Evolutionary conservation across 352 stramenopile species (phyloP).

Genomic region (Pythium oligandrum): DNA sequence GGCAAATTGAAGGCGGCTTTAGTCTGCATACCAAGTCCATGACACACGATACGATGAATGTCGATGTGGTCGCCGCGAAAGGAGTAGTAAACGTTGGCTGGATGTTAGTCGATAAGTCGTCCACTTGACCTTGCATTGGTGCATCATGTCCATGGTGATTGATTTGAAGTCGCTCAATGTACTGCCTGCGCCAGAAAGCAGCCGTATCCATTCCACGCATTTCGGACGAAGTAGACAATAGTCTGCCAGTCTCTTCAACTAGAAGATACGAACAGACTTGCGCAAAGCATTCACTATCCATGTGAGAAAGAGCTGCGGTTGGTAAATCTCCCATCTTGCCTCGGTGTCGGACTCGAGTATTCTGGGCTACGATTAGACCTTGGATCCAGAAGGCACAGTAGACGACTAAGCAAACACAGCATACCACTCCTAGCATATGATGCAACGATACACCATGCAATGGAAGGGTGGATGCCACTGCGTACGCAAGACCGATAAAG

Average conservation of each 20-base stretch:
- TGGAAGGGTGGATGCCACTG: conserved; percentile 19
- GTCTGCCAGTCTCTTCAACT: conserved; percentile 23
- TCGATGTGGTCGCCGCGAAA: conserved; percentile 15
- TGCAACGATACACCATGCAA: conserved; percentile 21
- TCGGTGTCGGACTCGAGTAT: too few species aligned
- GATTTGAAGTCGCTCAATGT: conserved; percentile 11
- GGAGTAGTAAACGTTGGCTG: conserved; percentile 1
- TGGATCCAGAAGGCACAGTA: conserved; percentile 38
- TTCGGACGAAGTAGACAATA: conserved; percentile 20
- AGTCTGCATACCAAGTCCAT: conserved; percentile 17
- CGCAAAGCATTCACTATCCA: conserved; percentile 28
- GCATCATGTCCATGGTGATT: neutral
- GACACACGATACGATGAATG: conserved; percentile 14
- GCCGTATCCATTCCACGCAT: conserved; percentile 17
- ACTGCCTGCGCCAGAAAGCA: conserved; percentile 30
- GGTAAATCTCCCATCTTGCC: too few species aligned
- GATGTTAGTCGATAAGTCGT: neutral
- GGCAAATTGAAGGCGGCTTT: conserved; percentile 1
- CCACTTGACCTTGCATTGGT: neutral
- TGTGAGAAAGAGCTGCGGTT: neutral
- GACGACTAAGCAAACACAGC: conserved; percentile 33
- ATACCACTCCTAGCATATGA: conserved; percentile 24
- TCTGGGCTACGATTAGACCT: conserved; percentile 28
- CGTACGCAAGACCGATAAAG: conserved; percentile 16
- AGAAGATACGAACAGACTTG: conserved; percentile 34